phyloP scores from a whole-genome alignment of 805 yeast species.

The Danielozyma ontarioensis region DNA sequence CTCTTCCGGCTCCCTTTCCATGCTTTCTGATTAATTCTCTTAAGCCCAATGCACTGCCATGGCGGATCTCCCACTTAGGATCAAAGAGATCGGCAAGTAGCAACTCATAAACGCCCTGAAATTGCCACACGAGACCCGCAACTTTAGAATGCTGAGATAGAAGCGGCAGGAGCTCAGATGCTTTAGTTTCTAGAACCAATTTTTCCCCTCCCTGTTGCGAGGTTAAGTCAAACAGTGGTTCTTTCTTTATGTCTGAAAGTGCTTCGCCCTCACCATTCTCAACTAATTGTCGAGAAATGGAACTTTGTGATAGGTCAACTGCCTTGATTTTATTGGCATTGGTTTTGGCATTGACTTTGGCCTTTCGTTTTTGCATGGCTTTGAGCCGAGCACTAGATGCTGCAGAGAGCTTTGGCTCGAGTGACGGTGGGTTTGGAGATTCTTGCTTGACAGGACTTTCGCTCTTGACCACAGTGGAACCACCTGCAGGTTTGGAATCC shows the following conservation, averaged over 20 bases:
- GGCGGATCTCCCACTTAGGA: slow-evolving; percentile 91
- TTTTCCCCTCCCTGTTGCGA: slow-evolving; percentile 76
- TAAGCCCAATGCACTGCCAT: slow-evolving; percentile 90
- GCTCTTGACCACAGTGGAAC: slow-evolving; percentile 2
- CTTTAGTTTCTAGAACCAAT: slow-evolving; percentile 76
- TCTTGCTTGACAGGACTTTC: slow-evolving; percentile 11
- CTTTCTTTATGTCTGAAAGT: slow-evolving; percentile 7
- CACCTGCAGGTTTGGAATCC: slow-evolving; percentile 1
- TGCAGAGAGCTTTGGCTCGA: slow-evolving; percentile 17
- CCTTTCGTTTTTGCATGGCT: slow-evolving; percentile 91
- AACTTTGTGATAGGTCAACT: slow-evolving; percentile 67
- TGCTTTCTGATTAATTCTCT: slow-evolving; percentile 81
- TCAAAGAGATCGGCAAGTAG: slow-evolving; percentile 73
- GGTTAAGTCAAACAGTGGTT: slow-evolving; percentile 51
- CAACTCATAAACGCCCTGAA: slow-evolving; percentile 87
- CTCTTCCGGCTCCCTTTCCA: slow-evolving; percentile 81
- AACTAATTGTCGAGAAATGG: slow-evolving; percentile 53
- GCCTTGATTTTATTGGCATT: slow-evolving; percentile 41
- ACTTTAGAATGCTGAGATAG: slow-evolving; percentile 67
- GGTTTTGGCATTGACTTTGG: slow-evolving; percentile 63
- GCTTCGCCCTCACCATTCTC: slow-evolving; percentile 31
- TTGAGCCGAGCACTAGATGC: slow-evolving; percentile 70
- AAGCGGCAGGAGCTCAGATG: slow-evolving; percentile 59
- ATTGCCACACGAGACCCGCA: slow-evolving; percentile 83
- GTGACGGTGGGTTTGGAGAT: slow-evolving; percentile 6